phyloP scores from a whole-genome alignment of 2,329 filamentous ascomycete genomes.

The Xylariaceae sp. region DNA sequence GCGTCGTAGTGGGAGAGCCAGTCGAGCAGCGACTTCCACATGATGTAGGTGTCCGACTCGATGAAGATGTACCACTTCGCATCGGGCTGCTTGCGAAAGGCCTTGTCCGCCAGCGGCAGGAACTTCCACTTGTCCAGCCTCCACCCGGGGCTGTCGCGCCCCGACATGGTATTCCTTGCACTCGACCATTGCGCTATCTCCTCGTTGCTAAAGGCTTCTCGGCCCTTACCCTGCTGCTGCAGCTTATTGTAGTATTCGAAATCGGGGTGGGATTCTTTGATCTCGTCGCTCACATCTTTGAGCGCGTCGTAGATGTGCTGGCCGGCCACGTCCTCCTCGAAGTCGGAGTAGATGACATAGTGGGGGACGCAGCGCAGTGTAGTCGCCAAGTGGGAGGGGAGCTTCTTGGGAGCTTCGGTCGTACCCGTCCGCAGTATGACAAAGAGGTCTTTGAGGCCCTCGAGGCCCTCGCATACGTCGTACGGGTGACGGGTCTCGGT shows the following conservation, averaged over 20 bases:
- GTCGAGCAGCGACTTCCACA: constrained; percentile 46
- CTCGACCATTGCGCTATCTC: constrained; percentile 23
- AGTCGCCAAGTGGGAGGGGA: constrained; percentile 50
- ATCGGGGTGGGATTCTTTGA: constrained; percentile 37
- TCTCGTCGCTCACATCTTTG: constrained; percentile 34
- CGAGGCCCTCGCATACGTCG: constrained; percentile 18
- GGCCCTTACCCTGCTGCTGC: constrained; percentile 31
- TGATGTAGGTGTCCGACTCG: constrained; percentile 54
- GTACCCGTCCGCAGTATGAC: constrained; percentile 56
- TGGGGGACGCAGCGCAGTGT: constrained; percentile 52
- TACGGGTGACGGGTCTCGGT: constrained; percentile 3
- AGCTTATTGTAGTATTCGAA: constrained; percentile 49
- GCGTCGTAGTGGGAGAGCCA: constrained; percentile 49
- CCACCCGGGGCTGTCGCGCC: constrained; percentile 42
- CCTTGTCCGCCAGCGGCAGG: constrained; percentile 49
- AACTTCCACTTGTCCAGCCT: constrained; percentile 56
- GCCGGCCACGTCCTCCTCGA: constrained; percentile 46
- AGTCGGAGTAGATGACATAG: constrained; percentile 56
- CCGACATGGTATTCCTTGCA: constrained; percentile 23
- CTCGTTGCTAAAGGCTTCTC: constrained; percentile 34
- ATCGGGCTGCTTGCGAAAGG: constrained; percentile 34
- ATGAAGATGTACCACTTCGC: constrained; percentile 57
- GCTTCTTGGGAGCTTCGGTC: constrained; percentile 50
- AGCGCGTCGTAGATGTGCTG: constrained; percentile 47
- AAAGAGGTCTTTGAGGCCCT: constrained; percentile 47